Base-by-base conservation (phyloP, 441 rosid species). In the Breynia disticha region DNA sequence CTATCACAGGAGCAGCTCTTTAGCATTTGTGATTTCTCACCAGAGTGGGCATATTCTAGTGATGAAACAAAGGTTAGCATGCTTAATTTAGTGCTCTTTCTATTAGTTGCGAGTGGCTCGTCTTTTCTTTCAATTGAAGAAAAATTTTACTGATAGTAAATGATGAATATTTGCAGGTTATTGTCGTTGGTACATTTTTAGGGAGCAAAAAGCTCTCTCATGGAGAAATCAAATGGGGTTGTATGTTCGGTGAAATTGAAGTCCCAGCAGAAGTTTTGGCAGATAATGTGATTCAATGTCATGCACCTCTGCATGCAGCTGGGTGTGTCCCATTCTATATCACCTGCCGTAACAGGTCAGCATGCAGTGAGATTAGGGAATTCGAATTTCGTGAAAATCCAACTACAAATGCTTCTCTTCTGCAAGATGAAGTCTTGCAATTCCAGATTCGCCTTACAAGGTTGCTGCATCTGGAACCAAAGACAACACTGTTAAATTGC, bases 211-310 rank as follows among this genome's bases (percentile, higher is more conserved):
- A 61, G 62, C 47, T 24, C 7, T 24, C 32, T 24, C 32, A 7
- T 62, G 58, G 44, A 17, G 61, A 70, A 52, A 60, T 64, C 16
- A 78, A 65, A 35, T 84, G 82, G 86, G 70, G 79, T 49, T 81
- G 88, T 61, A 84, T 84, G 93, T 84, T 84, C 59, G 93, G 88
- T 22, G 88, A 79, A 67, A 67, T 78, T 58, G 93, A 81, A 72
- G 88, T 84, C 52, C 45, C 78, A 46, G 86, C 86, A 50, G 88
- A 84, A 60, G 77, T 81, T 65, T 50, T 84, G 66, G 63, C 74
- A 20, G 55, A 68, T 50, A 68, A 65, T 65, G 72, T 70, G 35
- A 69, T 84, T 32, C 67, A 79, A 52, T 84, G 93, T 71, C 69
- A 67, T 46, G 77, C 78, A 46, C 93, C 93, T 51, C 54, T 50